Percentiles rank a stretch among this genome's conserved stretches.
Evolutionary conservation across 2,329 filamentous ascomycete species (phyloP).

Genomic region (Xylaria sp.): DNA sequence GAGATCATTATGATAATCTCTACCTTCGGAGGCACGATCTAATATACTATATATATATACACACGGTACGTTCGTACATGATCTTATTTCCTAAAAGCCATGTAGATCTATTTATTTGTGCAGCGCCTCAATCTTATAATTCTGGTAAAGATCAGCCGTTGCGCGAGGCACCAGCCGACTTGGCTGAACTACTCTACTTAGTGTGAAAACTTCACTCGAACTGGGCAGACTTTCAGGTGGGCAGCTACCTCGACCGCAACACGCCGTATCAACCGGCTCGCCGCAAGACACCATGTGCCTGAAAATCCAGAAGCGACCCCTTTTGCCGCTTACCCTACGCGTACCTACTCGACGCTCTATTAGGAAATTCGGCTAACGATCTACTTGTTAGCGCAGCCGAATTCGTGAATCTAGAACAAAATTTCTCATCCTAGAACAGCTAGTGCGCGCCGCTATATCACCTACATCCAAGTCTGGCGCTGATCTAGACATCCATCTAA

Average conservation of each 20-base stretch:
- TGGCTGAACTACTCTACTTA: neutral
- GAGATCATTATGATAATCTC: neutral
- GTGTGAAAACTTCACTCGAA: neutral
- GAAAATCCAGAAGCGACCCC: neutral
- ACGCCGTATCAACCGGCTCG: neutral
- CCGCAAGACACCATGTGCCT: slow-evolving; percentile 15
- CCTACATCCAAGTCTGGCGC: neutral
- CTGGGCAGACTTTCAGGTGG: too few species aligned
- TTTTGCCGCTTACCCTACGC: neutral
- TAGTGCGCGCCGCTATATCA: slow-evolving; percentile 13
- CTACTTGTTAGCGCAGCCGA: slow-evolving; percentile 13
- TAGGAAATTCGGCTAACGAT: neutral
- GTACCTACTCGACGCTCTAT: slow-evolving; percentile 8
- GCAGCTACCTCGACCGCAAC: neutral
- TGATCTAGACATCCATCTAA: neutral
- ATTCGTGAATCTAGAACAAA: slow-evolving; percentile 22
- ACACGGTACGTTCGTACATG: too few species aligned
- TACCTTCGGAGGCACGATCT: neutral
- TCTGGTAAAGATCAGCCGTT: slow-evolving; percentile 10
- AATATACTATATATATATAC: too few species aligned
- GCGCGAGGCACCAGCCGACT: slow-evolving; percentile 8
- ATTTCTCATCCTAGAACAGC: slow-evolving; percentile 5
- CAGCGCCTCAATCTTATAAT: neutral
- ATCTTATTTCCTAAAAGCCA: neutral
- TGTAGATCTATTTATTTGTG: neutral